A percentile compares a stretch with the other conserved stretches of the same genome.
phyloP scores from a whole-genome alignment of 2,329 filamentous ascomycete species.

The Alternaria brassicicola region DNA sequence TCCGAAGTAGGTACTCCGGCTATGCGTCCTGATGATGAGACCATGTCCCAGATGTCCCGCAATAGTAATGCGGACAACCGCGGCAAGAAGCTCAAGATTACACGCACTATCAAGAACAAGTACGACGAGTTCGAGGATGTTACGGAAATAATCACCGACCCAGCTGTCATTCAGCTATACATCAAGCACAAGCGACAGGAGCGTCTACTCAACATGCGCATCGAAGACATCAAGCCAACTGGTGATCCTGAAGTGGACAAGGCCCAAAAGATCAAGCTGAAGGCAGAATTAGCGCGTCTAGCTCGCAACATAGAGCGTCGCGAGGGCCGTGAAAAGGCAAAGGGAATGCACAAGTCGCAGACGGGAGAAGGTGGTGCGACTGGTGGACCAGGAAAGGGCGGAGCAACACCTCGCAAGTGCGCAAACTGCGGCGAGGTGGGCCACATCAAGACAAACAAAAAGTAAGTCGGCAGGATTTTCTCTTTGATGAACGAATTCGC shows the following conservation, averaged over 20 bases:
- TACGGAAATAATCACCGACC: conserved; percentile 62
- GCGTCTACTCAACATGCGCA: conserved; percentile 75
- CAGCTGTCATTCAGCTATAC: conserved; percentile 88
- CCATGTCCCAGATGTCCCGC: conserved; percentile 59
- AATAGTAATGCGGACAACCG: conserved; percentile 63
- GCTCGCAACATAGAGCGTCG: conserved; percentile 91
- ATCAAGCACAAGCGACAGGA: conserved; percentile 75
- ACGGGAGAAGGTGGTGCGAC: conserved; percentile 55
- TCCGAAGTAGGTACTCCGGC: conserved; percentile 68
- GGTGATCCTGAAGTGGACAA: conserved; percentile 70
- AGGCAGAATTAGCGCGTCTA: conserved; percentile 79
- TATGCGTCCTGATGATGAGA: conserved; percentile 70
- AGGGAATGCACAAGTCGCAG: conserved; percentile 60
- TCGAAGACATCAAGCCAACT: conserved; percentile 67
- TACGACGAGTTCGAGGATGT: conserved; percentile 65
- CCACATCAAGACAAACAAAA: conserved; percentile 99
- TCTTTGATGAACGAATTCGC: conserved; percentile 7
- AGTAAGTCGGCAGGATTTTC: conserved; percentile 58
- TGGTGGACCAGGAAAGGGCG: conserved; percentile 52
- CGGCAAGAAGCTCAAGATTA: conserved; percentile 75
- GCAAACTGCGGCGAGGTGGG: conserved; percentile 96
- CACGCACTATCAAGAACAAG: conserved; percentile 67
- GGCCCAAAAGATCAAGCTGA: conserved; percentile 66
- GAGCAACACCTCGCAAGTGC: conserved; percentile 78
- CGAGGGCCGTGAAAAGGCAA: conserved; percentile 88